These are phyloP conservation scores for Tolypocladium ovalisporum DNA, from an alignment of 2,329 filamentous ascomycete species.

Conservation along the genomic window DNA sequence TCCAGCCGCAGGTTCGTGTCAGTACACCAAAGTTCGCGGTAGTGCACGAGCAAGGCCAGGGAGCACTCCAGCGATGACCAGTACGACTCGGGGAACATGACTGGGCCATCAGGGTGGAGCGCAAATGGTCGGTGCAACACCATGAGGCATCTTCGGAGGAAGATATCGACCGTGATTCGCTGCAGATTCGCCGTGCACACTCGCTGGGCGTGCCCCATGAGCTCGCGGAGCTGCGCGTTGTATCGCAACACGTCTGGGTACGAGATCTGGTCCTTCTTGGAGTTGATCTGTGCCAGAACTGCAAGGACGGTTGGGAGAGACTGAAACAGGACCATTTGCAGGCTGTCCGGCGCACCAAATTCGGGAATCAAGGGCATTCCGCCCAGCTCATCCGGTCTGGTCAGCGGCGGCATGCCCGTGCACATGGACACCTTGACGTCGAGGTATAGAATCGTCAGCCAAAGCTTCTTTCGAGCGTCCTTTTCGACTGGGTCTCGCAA, in stretches of 20 bases:
- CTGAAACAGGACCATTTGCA: slow-evolving; percentile 20
- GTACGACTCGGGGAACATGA: slow-evolving; percentile 22
- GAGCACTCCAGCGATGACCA: slow-evolving; percentile 26
- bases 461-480: slow-evolving; percentile 18
- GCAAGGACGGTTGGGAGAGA: slow-evolving; percentile 19
- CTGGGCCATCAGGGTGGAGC: slow-evolving; percentile 19
- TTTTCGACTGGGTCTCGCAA: slow-evolving; percentile 13
- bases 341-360: slow-evolving; percentile 14
- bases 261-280: slow-evolving; percentile 16
- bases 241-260: slow-evolving; percentile 22
- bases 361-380: slow-evolving; percentile 13
- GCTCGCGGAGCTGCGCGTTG: slow-evolving; percentile 19
- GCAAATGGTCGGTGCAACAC: slow-evolving; percentile 24
- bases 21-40: slow-evolving; percentile 21
- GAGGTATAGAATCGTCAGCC: slow-evolving; percentile 24
- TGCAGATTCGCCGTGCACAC: slow-evolving; percentile 18
- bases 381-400: slow-evolving; percentile 18
- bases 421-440: slow-evolving; percentile 24
- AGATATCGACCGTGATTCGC: slow-evolving; percentile 22
- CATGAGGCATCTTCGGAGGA: slow-evolving; percentile 22
- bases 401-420: slow-evolving; percentile 23
- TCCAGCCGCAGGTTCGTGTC: slow-evolving; percentile 15
- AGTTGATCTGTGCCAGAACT: slow-evolving; percentile 21
- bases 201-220: slow-evolving; percentile 18
- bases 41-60: slow-evolving; percentile 22